These are phyloP conservation scores for Stygiomarasmius scandens DNA, from an alignment of 1,284 basidiomycete genomes.

Conservation along the genomic window DNA sequence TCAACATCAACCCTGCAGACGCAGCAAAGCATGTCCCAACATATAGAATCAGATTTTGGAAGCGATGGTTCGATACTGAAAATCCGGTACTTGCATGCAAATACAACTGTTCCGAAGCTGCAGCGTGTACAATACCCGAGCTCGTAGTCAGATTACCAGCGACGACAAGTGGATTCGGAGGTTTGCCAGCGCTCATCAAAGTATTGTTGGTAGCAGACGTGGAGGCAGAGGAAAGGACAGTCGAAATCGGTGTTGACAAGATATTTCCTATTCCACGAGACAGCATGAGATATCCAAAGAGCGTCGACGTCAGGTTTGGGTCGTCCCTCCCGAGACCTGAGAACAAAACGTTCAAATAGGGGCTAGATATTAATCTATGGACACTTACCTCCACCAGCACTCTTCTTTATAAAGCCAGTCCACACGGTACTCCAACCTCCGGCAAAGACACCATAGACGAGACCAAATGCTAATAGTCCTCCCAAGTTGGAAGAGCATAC, in stretches of 20 bases:
- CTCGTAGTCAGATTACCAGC: no score
- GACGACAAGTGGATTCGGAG: no score
- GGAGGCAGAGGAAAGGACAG: constrained; percentile 21
- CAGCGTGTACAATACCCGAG: no score
- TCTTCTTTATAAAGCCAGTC: constrained; percentile 31
- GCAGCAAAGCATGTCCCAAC: constrained; percentile 39
- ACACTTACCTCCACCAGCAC: no score
- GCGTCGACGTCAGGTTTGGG: constrained; percentile 31
- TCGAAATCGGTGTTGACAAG: constrained; percentile 43
- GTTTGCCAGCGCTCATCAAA: no score
- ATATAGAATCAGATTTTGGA: constrained; percentile 37
- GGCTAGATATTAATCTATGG: no score
- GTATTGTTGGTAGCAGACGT: background rate
- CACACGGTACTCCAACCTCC: constrained; percentile 41
- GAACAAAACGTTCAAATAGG: no score
- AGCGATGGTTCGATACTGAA: constrained; percentile 9
- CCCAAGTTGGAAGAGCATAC: constrained; percentile 34
- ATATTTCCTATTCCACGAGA: constrained; percentile 45
- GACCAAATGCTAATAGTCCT: constrained; percentile 35
- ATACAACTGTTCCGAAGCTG: no score
- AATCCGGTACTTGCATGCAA: background rate
- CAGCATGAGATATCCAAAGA: constrained; percentile 40
- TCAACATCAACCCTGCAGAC: constrained; percentile 28
- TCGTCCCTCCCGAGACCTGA: constrained; percentile 28
- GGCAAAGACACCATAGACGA: constrained; percentile 37